Conservation (phyloP, 371 early-diverging fungal species). For the Mortierella sp. region DNA sequence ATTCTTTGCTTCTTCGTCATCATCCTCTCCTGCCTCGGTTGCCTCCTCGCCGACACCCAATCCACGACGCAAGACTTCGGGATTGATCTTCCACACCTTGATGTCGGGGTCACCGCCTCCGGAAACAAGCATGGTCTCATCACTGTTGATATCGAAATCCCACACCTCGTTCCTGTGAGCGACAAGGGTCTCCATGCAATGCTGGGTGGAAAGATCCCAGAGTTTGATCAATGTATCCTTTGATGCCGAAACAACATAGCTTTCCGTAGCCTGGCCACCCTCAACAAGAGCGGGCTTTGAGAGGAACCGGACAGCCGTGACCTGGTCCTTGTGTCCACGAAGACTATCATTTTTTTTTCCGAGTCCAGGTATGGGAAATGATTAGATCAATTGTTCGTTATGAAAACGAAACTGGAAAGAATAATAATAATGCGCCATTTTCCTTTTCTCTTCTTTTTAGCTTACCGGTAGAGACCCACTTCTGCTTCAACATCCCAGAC, state of each 20-base stretch:
- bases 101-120: conserved; percentile 88
- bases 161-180: conserved; percentile 95
- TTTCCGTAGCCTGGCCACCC: conserved; percentile 58
- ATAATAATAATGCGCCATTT: not conserved
- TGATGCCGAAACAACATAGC: conserved; percentile 85
- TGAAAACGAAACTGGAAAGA: too few relatives aligned
- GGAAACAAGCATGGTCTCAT: conserved; percentile 77
- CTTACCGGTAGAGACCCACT: conserved; percentile 77
- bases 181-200: conserved; percentile 94
- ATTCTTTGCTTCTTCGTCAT: conserved; percentile 36
- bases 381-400: too few relatives aligned
- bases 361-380: too few relatives aligned
- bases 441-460: too few relatives aligned
- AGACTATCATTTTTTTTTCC: conserved; percentile 64
- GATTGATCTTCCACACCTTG: conserved; percentile 88
- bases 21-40: conserved; percentile 53
- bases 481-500: conserved; percentile 96
- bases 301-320: conserved; percentile 70
- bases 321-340: conserved; percentile 94
- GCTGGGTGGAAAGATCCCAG: conserved; percentile 93
- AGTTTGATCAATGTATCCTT: conserved; percentile 96
- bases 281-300: conserved; percentile 35
- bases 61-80: conserved; percentile 53
- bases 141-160: conserved; percentile 75
- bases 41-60: conserved; percentile 54